A percentile compares a stretch with the other conserved stretches of the same genome.
Evolutionary conservation across 2,329 filamentous ascomycete species (phyloP).

Genomic region (Hymenoscyphus fructigenus): DNA sequence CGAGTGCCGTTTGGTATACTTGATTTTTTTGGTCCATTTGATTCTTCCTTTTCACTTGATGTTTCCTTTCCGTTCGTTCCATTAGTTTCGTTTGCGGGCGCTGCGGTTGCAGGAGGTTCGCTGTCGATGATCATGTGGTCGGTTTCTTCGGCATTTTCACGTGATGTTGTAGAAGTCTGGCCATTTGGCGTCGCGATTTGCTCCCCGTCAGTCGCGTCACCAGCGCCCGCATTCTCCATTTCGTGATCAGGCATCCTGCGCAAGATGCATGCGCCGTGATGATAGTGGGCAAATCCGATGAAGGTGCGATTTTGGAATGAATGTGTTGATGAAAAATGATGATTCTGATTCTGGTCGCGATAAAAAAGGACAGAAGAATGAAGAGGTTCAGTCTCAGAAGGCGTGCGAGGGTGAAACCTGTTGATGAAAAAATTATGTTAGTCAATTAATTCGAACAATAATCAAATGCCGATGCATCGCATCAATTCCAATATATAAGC

Average conservation of each 20-base stretch:
- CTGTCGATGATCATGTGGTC: neutral
- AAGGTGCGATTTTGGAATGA: neutral
- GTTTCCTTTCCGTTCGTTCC: neutral
- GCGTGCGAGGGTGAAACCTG: conserved; percentile 3
- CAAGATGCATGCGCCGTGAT: neutral
- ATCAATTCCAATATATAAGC: neutral
- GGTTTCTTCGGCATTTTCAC: neutral
- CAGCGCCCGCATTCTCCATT: conserved; percentile 4
- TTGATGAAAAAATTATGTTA: conserved; percentile 9
- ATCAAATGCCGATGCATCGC: neutral
- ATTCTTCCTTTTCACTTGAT: neutral
- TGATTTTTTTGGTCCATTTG: neutral
- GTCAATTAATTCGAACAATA: neutral
- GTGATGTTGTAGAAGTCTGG: neutral
- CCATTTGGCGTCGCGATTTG: neutral
- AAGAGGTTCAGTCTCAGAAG: neutral
- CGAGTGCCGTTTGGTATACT: neutral
- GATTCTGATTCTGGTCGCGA: neutral
- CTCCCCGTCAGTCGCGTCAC: conserved; percentile 4
- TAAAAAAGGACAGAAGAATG: neutral
- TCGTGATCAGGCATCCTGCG: conserved; percentile 4
- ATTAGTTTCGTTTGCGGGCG: neutral
- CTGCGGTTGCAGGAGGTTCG: neutral
- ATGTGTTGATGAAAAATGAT: neutral
- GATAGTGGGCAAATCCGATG: neutral